Evolutionary conservation across 805 yeast species (phyloP).

Genomic region (Clavispora asparagi): DNA sequence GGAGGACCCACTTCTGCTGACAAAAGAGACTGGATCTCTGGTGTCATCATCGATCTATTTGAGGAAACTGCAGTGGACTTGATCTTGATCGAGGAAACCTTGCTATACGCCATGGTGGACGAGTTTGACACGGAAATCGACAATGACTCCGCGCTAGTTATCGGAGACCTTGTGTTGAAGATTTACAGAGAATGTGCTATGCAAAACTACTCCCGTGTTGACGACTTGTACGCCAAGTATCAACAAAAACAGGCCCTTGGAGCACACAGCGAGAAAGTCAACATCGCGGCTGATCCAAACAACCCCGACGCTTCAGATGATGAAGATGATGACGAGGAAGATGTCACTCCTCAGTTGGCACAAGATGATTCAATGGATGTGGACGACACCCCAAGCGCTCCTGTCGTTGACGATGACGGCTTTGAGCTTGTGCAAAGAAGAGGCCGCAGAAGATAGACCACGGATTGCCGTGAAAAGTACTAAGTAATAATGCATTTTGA

Average conservation of each 20-base stretch:
- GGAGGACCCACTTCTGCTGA: conserved; percentile 91
- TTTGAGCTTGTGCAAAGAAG: conserved; percentile 80
- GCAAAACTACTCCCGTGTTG: conserved; percentile 51
- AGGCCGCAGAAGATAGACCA: conserved; percentile 44
- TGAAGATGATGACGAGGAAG: conserved; percentile 45
- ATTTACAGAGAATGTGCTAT: conserved; percentile 60
- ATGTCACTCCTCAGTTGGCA: conserved; percentile 19
- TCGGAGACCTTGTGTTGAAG: conserved; percentile 62
- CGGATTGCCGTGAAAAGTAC: neutral
- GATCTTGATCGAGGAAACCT: conserved; percentile 75
- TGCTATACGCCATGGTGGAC: conserved; percentile 87
- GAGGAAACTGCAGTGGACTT: conserved; percentile 64
- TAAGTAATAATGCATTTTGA: conserved; percentile 1
- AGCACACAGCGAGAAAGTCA: conserved; percentile 32
- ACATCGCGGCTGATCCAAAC: conserved; percentile 53
- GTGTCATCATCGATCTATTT: conserved; percentile 75
- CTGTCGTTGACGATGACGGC: conserved; percentile 89
- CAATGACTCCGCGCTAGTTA: conserved; percentile 77
- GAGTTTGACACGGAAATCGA: conserved; percentile 89
- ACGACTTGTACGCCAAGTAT: conserved; percentile 57
- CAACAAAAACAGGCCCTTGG: conserved; percentile 42
- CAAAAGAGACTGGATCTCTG: conserved; percentile 93
- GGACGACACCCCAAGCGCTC: conserved; percentile 39
- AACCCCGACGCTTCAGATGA: conserved; percentile 53
- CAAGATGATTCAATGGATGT: conserved; percentile 27